Evolutionary conservation across 805 yeast genomes (phyloP), one percentile per base, ranked within the genome.

Genomic region (Candida andamanensis): DNA sequence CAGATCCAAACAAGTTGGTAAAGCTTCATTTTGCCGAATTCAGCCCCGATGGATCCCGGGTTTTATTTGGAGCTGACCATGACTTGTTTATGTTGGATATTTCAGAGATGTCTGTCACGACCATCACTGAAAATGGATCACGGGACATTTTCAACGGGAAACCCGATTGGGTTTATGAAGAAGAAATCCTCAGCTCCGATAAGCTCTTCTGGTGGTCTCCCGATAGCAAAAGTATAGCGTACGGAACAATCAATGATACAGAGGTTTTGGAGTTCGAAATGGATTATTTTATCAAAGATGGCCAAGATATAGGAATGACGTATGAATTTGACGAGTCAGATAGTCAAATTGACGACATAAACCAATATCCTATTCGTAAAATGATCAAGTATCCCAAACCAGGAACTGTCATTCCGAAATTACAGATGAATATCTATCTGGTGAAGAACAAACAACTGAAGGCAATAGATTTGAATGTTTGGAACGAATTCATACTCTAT

Each of bases 81-180:
- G 67, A 84, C 43, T 39, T 84, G 5, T 80, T 58, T 44, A 26
- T 78, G 6, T 63, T 71, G 41, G 56, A 69, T 30, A 41, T 74
- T 8, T 26, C 20, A 0, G 15, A 44, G 8, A 29, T 40, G 12
- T 8, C 25, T 9, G 32, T 52, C 4, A 47, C 39, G 0, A 64
- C 57, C 35, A 50, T 76, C 7, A 72, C 81, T 1, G 37, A 40
- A 4, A 81, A 74, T 49, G 89, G 87, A 0, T 58, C 69, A 9
- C 47, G 40, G 0, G 56, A 67, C 12, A 58, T 81, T 4, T 66
- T 70, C 39, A 78, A 83, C 44, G 95, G 85, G 5, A 78, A 68
- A 40, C 78, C 89, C 0, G 92, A 83, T 47, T 84, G 94, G 92
- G 79, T 83, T 2, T 83, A 83, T 52, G 94, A 84, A 51, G 94